Conservation (phyloP, 768 basidiomycete species). For the Crassisporium funariophilum region DNA sequence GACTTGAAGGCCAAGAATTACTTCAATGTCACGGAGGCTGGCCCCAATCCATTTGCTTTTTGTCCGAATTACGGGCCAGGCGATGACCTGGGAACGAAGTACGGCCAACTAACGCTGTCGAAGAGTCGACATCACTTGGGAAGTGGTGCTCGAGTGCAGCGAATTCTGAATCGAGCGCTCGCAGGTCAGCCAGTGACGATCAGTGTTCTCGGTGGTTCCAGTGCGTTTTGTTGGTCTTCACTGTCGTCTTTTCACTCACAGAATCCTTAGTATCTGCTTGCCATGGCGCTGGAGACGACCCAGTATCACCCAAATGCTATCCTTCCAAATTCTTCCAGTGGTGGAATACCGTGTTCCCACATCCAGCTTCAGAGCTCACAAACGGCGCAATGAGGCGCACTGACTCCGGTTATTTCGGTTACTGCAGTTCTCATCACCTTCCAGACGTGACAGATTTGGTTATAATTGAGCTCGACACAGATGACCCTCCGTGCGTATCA, state of each 20-base stretch:
- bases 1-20: constrained; percentile 79
- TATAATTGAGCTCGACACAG: constrained; percentile 92
- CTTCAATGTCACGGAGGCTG: constrained; percentile 60
- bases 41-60: constrained; percentile 82
- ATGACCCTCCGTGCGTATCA: constrained; percentile 79
- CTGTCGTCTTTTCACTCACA: constrained; percentile 9
- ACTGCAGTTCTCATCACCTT: constrained; percentile 90
- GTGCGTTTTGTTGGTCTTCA: constrained; percentile 41
- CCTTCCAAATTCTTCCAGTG: constrained; percentile 95
- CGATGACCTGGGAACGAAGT: constrained; percentile 77
- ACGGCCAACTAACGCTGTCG: constrained; percentile 73
- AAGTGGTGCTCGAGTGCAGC: constrained; percentile 79
- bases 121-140: constrained; percentile 78
- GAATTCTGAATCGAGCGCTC: constrained; percentile 81
- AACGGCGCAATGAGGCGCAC: constrained; percentile 95
- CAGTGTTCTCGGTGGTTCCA: constrained; percentile 85
- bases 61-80: constrained; percentile 87
- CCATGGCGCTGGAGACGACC: constrained; percentile 92
- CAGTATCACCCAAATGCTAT: constrained; percentile 82
- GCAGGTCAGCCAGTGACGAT: constrained; percentile 87
- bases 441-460: constrained; percentile 94
- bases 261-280: constrained; percentile 77
- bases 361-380: constrained; percentile 96
- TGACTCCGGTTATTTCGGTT: constrained; percentile 93
- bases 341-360: constrained; percentile 98